Evolutionary conservation across 306 rosid species (phyloP), one percentile per base, ranked within the genome.

Genomic region (Fragaria ananassa): DNA sequence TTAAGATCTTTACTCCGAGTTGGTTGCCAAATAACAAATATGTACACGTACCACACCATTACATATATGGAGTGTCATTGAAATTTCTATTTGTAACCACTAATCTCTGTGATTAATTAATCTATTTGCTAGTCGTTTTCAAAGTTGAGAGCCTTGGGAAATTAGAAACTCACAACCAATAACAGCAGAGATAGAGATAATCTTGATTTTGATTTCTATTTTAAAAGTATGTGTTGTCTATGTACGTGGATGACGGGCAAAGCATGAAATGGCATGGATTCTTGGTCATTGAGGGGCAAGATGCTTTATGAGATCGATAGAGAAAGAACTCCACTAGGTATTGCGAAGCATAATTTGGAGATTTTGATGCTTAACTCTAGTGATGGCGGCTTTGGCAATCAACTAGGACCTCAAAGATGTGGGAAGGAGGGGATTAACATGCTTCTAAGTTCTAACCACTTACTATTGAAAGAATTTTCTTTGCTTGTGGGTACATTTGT

Each of bases 141-240:
- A 42, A 41, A 42, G 8, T 1, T 57, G 37, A 57, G 50, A 34
- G 46, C 69, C 46, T 63, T 17, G 23, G 23, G 68, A 15, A 58
- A 6, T 27, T 14, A 23, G 25, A 56, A 5, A 21, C 39, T 15
- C 12, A 15, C 47, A 19, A 25, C 68, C 54, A 41, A 41, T 57
- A 57, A 8, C 15, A 17, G 39, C 9, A 73, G 12, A 73, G 66
- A 72, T 53, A 42, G 66, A 27, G 74, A 69, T 69, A 46, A 27
- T 46, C 13, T 10, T 41, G 71, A 21, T 37, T n/a, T 27, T 15
- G 41, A 7, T 12, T 25, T 46, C 3, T 25, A 23, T 21, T 34
- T 0, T 39, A 1, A 27, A 61, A 25, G 17, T 61, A 61, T 14
- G 67, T 29, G 41, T 61, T 61, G 41, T 61, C 41, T 34, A 63